phyloP scores from a whole-genome alignment of 2,329 filamentous ascomycete genomes.

The Fonsecaea erecta region DNA sequence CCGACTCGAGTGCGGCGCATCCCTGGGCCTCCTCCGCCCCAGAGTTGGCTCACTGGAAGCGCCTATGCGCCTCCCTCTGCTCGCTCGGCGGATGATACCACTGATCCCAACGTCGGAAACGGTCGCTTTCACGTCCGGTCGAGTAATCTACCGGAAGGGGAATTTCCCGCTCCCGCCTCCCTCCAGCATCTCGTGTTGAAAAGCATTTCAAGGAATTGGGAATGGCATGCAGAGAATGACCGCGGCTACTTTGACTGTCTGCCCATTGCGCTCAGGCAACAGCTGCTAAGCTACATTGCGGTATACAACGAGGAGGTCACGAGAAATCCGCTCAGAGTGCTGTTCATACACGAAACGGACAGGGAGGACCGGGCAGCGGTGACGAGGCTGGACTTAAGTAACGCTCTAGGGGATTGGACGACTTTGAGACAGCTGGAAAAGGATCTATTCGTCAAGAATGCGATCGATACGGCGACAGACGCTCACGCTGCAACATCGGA shows the following conservation, averaged over 20 bases:
- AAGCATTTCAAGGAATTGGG: constrained; percentile 61
- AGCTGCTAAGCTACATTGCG: constrained; percentile 62
- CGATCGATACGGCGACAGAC: background rate
- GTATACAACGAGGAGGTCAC: constrained; percentile 52
- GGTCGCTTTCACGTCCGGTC: constrained; percentile 31
- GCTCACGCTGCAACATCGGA: constrained; percentile 1
- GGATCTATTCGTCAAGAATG: constrained; percentile 46
- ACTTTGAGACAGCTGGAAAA: constrained; percentile 54
- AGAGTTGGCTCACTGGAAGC: constrained; percentile 49
- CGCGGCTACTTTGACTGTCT: constrained; percentile 58
- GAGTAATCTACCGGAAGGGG: constrained; percentile 46
- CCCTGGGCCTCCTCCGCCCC: constrained; percentile 52
- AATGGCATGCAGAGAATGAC: constrained; percentile 62
- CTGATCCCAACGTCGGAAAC: constrained; percentile 10
- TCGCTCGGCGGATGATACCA: constrained; percentile 5
- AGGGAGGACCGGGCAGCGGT: constrained; percentile 49
- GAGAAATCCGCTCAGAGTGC: constrained; percentile 53
- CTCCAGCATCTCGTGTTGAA: constrained; percentile 59
- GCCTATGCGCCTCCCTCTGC: constrained; percentile 28
- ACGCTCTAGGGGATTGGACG: constrained; percentile 55
- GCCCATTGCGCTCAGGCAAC: constrained; percentile 57
- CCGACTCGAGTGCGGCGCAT: constrained; percentile 46
- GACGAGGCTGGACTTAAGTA: constrained; percentile 58
- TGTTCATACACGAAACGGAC: constrained; percentile 49
- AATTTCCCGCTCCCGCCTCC: constrained; percentile 47